phyloP scores from a whole-genome alignment of 2,329 filamentous ascomycete genomes.

The Didymella glomerata region DNA sequence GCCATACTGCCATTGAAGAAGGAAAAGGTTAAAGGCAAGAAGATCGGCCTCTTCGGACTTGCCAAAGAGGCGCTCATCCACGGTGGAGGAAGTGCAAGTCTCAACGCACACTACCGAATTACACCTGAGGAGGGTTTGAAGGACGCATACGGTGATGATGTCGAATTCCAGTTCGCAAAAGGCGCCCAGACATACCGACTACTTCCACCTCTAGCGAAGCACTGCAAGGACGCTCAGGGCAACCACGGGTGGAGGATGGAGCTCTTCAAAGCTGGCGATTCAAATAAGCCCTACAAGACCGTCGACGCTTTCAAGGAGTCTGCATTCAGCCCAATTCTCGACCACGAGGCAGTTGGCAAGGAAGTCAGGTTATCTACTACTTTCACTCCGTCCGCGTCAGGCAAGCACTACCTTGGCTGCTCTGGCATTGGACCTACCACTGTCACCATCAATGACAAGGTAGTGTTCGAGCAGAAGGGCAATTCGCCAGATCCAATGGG shows the following conservation, averaged over 20 bases:
- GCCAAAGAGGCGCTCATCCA: slow-evolving; percentile 60
- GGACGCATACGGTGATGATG: slow-evolving; percentile 38
- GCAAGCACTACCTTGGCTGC: slow-evolving; percentile 45
- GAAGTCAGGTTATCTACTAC: slow-evolving; percentile 36
- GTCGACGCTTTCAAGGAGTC: slow-evolving; percentile 37
- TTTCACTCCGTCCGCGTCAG: slow-evolving; percentile 37
- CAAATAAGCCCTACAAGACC: slow-evolving; percentile 37
- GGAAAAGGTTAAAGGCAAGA: slow-evolving; percentile 62
- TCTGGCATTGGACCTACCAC: slow-evolving; percentile 47
- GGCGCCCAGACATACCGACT: slow-evolving; percentile 48
- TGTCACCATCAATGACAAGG: slow-evolving; percentile 39
- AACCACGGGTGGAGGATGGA: slow-evolving; percentile 46
- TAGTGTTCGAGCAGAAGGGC: slow-evolving; percentile 48
- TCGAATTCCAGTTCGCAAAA: slow-evolving; percentile 45
- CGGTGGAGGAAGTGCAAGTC: slow-evolving; percentile 45
- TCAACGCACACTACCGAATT: slow-evolving; percentile 40
- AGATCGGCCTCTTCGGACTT: slow-evolving; percentile 75
- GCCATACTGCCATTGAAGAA: slow-evolving; percentile 70
- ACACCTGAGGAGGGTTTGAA: slow-evolving; percentile 40
- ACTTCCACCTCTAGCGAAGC: slow-evolving; percentile 38
- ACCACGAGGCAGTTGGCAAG: slow-evolving; percentile 35
- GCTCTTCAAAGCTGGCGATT: slow-evolving; percentile 38
- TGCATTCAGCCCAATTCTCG: slow-evolving; percentile 36
- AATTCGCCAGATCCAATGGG: slow-evolving; percentile 68
- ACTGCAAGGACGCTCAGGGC: slow-evolving; percentile 40